Evolutionary conservation across 163 green algal species (phyloP), one percentile per base, ranked within the genome.

Genomic region (Volvox carteri): DNA sequence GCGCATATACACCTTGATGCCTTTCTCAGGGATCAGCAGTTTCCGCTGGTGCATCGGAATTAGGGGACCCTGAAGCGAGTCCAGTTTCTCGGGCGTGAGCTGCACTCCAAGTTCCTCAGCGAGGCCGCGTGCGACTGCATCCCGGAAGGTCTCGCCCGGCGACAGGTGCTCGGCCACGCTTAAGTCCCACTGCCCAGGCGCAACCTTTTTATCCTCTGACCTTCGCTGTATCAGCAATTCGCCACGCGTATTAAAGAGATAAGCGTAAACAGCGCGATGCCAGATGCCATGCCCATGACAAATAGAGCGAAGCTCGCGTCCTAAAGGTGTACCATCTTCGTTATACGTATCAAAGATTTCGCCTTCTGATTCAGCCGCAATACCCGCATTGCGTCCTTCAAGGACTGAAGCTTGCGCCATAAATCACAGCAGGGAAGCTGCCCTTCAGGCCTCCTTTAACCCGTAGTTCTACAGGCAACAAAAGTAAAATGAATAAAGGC

Each of bases 111-210:
- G 91, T 93, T 97, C 95, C 81, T 97, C 95, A 23, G 87, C 35
- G 81, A 97, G 89, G 1, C 95, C 95, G 16, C 95, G 89, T 14
- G 84, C 68, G 19, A 90, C 95, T 37, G 76, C 95, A 35, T 94
- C 58, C 28, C 76, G 41, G 78, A 91, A 97, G 14, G 39, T 81
- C 75, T 97, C 95, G 19, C 95, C 95, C 62, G 91, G 90, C 44
- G 93, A 85, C n/a, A 97, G 80, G 87, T 97, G 95, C 90, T 97
- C 95, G 12, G 95, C 95, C 5, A 94, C 85, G 50, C 91, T 95
- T 7, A 97, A 81, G 81, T 97, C 95, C 95, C 94, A 96, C 85
- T 95, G 92, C 16, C 77, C 58, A 1, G 94, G 90, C 2, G 93
- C 93, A 23, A 97, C 96, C 56, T 95, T 94, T 78, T 97, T 97